These are phyloP conservation scores for Dipteronia dyeriana DNA, from an alignment of 345 rosid genomes.

Conservation along the genomic window DNA sequence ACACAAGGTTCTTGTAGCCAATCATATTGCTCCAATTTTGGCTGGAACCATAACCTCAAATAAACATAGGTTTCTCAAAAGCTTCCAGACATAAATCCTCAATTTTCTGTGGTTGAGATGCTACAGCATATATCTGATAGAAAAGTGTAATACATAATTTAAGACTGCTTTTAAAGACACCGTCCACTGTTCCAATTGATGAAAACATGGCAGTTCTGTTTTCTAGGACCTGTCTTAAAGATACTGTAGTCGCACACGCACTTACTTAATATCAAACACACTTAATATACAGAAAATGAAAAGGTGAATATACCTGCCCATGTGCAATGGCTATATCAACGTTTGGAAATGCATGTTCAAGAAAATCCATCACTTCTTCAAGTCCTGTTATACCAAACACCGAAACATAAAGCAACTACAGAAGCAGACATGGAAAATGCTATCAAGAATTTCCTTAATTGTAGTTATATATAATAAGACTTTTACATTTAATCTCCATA, in stretches of 20 bases:
- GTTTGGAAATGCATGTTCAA: slow-evolving; percentile 69
- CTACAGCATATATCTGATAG: too few species aligned
- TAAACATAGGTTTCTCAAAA: not conserved
- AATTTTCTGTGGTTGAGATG: not conserved
- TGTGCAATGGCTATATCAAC: slow-evolving; percentile 86
- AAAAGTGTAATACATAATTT: too few species aligned
- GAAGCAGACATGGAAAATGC: not conserved
- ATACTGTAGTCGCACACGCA: not conserved
- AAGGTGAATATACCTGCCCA: slow-evolving; percentile 64
- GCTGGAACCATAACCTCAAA: too few species aligned
- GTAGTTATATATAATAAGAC: not conserved
- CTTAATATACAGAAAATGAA: slow-evolving; percentile 5
- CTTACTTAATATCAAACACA: slow-evolving; percentile 4
- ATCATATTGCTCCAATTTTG: not conserved
- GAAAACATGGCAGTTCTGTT: not conserved
- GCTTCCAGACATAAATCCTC: not conserved
- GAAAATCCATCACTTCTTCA: slow-evolving; percentile 81
- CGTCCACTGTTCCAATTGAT: too few species aligned
- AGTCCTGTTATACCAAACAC: slow-evolving; percentile 60
- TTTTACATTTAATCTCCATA: not conserved
- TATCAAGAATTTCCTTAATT: not conserved
- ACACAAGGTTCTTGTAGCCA: not conserved
- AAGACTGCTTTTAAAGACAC: too few species aligned
- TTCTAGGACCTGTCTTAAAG: not conserved
- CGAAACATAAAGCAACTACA: slow-evolving; percentile 12